phyloP scores from a whole-genome alignment of 2,329 filamentous ascomycete genomes.

The Tricladium varicosporioides region DNA sequence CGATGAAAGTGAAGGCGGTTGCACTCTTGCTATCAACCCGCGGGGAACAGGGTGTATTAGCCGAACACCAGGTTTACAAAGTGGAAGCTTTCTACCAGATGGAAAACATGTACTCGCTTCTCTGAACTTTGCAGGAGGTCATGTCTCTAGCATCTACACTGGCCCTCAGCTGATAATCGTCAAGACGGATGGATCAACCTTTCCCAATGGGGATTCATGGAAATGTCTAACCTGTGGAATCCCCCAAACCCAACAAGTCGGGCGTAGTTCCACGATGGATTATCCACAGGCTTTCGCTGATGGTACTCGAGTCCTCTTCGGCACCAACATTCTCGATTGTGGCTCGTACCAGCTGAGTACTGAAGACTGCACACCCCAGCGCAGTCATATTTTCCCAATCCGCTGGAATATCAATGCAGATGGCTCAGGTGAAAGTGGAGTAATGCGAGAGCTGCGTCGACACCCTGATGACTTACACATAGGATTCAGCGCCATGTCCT shows the following conservation, averaged over 20 bases:
- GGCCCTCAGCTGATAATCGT: conserved; percentile 43
- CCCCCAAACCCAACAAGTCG: conserved; percentile 32
- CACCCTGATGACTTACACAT: conserved; percentile 46
- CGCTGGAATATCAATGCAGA: conserved; percentile 37
- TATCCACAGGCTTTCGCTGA: conserved; percentile 44
- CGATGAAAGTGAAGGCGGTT: conserved; percentile 31
- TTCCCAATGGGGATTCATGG: conserved; percentile 44
- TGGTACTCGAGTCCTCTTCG: conserved; percentile 37
- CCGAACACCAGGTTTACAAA: conserved; percentile 21
- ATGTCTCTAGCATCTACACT: conserved; percentile 39
- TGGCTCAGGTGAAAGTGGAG: conserved; percentile 34
- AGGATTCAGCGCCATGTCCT: conserved; percentile 40
- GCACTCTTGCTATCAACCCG: conserved; percentile 35
- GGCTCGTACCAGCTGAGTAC: conserved; percentile 34
- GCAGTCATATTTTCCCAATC: conserved; percentile 41
- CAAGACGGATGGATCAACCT: conserved; percentile 40
- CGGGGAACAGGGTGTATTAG: conserved; percentile 39
- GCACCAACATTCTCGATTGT: conserved; percentile 38
- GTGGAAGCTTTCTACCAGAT: conserved; percentile 40
- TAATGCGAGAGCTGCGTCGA: conserved; percentile 42
- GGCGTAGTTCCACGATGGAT: conserved; percentile 26
- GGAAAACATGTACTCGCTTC: conserved; percentile 41
- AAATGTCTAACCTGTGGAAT: conserved; percentile 42
- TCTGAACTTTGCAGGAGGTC: conserved; percentile 42
- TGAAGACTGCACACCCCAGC: conserved; percentile 38